These are phyloP conservation scores for Cochliopodium minus DNA, from an alignment of 208 protist genomes.

Conservation along the genomic window DNA sequence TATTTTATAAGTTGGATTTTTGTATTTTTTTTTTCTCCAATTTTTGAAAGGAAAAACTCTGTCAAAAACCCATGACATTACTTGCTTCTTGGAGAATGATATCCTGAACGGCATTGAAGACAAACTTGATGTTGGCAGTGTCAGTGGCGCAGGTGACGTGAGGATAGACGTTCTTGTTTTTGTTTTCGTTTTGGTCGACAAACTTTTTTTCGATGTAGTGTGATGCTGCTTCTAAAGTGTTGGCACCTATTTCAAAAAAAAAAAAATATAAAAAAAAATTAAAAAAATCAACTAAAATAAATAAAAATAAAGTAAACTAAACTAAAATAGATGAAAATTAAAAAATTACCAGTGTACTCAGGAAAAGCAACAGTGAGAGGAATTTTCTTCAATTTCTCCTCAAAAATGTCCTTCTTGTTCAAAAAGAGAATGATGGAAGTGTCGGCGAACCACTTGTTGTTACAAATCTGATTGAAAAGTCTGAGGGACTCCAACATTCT, in stretches of 20 bases:
- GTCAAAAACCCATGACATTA: no score
- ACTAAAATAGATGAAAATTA: no score
- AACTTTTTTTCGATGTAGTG: constrained; percentile 11
- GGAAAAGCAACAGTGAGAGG: constrained; percentile 1
- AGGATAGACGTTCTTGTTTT: constrained; percentile 4
- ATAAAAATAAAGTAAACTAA: no score
- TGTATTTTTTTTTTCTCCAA: no score
- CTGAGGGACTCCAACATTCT: constrained; percentile 1
- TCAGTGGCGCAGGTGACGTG: constrained; percentile 21
- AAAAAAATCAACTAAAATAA: no score
- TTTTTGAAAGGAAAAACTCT: no score
- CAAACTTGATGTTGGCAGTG: constrained; percentile 4
- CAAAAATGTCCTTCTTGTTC: constrained; percentile 13
- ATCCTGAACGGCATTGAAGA: constrained; percentile 33
- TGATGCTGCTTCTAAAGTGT: constrained; percentile 4
- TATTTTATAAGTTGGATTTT: no score
- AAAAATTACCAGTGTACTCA: no score
- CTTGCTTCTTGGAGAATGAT: constrained; percentile 29
- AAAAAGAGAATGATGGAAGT: constrained; percentile 12
- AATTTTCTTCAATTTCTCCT: constrained; percentile 8
- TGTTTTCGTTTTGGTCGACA: neutral
- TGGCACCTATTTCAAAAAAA: no score
- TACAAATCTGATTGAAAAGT: constrained; percentile 14
- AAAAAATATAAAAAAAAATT: no score
- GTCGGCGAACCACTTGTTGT: constrained; percentile 7